Conservation (phyloP, 495 filamentous ascomycete genomes). For the Aspergillus kassunensis region DNA sequence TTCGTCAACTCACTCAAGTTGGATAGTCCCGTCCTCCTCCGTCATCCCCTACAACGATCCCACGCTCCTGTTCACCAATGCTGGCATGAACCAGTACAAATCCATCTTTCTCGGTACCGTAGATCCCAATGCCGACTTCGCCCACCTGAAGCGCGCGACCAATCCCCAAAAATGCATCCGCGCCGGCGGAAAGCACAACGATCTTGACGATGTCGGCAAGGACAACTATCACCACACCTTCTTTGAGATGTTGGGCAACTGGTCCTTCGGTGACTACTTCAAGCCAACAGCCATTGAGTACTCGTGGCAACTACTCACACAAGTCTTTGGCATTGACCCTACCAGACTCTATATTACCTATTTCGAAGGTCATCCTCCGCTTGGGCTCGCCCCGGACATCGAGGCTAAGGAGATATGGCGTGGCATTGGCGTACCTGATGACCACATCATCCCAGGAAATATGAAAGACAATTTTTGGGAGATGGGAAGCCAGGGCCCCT, state of each 20-base stretch:
- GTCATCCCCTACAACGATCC: constrained; percentile 94
- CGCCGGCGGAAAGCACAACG: constrained; percentile 96
- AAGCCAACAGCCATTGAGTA: constrained; percentile 87
- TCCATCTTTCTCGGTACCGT: constrained; percentile 94
- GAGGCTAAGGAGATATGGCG: constrained; percentile 90
- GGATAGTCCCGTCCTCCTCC: constrained; percentile 84
- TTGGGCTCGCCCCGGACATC: constrained; percentile 84
- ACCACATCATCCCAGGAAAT: constrained; percentile 90
- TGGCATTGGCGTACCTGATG: constrained; percentile 79
- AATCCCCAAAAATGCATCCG: constrained; percentile 99
- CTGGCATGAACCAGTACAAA: constrained; percentile 99
- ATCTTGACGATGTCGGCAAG: constrained; percentile 98
- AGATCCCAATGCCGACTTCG: constrained; percentile 82
- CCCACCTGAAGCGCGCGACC: constrained; percentile 83
- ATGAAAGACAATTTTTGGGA: constrained; percentile 99
- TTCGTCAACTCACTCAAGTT: too few relatives aligned
- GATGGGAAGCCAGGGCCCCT: constrained; percentile 97
- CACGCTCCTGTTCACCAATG: constrained; percentile 94
- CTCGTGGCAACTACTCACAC: constrained; percentile 92
- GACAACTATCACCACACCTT: constrained; percentile 99
- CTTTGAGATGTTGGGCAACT: constrained; percentile 99
- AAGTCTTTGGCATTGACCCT: constrained; percentile 81
- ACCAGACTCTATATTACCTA: constrained; percentile 91
- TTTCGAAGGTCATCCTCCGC: constrained; percentile 80
- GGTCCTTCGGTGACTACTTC: constrained; percentile 99